Evolutionary conservation across 2,329 filamentous ascomycete species (phyloP), one percentile per base, ranked within the genome.

Genomic region (Neocucurbitaria cava): DNA sequence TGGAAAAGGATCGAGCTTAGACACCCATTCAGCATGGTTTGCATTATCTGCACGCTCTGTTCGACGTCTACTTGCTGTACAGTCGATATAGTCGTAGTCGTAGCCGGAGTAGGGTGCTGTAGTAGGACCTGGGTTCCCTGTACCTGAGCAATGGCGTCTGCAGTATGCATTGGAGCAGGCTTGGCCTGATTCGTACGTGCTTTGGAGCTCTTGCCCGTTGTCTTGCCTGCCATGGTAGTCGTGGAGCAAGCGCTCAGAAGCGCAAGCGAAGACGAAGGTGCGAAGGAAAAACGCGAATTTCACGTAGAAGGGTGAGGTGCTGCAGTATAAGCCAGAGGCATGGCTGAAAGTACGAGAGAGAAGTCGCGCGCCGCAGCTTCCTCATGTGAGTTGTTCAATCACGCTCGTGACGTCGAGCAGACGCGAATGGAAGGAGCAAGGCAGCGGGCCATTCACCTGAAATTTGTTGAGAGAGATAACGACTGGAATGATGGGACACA

Each of bases 41-140:
- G 49, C 18, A 41, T 36, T 11, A 52, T 36, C 31, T 52, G 41
- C 1, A 35, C 21, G 21, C 49, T 52, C 11, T 52, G 42, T 20
- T 49, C 11, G 17, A 35, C 17, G 17, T 33, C 21, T 9, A 49
- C 46, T 5, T 30, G 21, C 7, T 47, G 33, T 6, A n/a, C n/a
- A 23, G 33, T 47, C 18, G 44, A n/a, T 3, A 7, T 26, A 13
- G 41, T 18, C 11, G 23, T 30, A 17, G 24, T 26, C n/a, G 10
- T 26, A 15, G 40, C 13, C n/a, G 10, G n/a, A 15, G 40, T 7
- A 23, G 23, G 23, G 17, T 20, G 8, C 10, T 17, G 18, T 5
- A n/a, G 13, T 30, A 24, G 10, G 3, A 28, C 24, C 15, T 24
- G 21, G 6, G 24, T 18, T 4, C 9, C 24, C 11, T 26, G 24